A percentile compares a stretch with the other conserved stretches of the same genome.
These are phyloP conservation scores for Fraxinus velutina DNA, from an alignment of 305 asterid genomes.

Conservation along the genomic window DNA sequence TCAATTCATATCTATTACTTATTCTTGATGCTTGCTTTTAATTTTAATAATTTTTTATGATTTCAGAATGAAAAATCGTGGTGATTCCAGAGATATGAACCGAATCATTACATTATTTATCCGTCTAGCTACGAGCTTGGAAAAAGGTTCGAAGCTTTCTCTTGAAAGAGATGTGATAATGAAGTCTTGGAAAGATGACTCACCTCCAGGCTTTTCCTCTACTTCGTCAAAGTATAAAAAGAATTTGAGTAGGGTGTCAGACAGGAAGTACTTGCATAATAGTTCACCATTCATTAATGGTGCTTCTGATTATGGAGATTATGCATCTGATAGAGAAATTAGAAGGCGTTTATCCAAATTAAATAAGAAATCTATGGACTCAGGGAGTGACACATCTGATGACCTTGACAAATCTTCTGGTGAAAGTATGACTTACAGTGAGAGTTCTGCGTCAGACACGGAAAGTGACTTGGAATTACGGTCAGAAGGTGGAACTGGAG, in stretches of 20 bases:
- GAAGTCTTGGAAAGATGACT: conserved; percentile 61
- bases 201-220: conserved; percentile 85
- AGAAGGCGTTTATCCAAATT: conserved; percentile 76
- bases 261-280: conserved; percentile 55
- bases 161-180: conserved; percentile 49
- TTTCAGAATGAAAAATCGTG: conserved; percentile 60
- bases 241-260: conserved; percentile 50
- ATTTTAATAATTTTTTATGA: conserved; percentile 12
- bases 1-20: neutral
- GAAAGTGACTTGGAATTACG: conserved; percentile 69
- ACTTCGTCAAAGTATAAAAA: conserved; percentile 64
- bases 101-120: conserved; percentile 65
- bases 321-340: conserved; percentile 89
- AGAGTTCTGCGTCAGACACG: conserved; percentile 75
- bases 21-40: neutral
- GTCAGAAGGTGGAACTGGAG: conserved; percentile 54
- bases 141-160: conserved; percentile 55
- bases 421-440: conserved; percentile 58
- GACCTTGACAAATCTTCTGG: conserved; percentile 69
- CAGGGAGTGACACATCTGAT: conserved; percentile 88
- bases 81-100: conserved; percentile 63
- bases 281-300: conserved; percentile 52
- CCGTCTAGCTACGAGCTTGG: conserved; percentile 80
- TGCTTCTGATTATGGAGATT: conserved; percentile 62
- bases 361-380: conserved; percentile 67